Evolutionary conservation across 495 filamentous ascomycete genomes (phyloP).

Genomic region (Zalerion maritima): DNA sequence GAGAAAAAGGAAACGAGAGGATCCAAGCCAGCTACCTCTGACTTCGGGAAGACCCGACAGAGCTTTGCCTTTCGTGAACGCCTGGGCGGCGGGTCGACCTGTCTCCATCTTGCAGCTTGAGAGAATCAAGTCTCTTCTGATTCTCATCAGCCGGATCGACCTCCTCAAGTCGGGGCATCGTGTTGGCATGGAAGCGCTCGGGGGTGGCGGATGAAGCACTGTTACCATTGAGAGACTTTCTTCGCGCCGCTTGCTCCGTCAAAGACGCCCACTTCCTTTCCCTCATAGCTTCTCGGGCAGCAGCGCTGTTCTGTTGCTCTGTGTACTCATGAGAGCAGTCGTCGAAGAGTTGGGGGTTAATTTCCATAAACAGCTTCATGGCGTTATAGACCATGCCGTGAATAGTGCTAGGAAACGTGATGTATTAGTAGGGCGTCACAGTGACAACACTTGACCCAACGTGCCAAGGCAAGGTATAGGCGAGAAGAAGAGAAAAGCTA

Average conservation of each 20-base stretch:
- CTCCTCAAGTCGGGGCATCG: slow-evolving; percentile 42
- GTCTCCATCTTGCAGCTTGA: slow-evolving; percentile 63
- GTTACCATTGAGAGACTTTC: slow-evolving; percentile 24
- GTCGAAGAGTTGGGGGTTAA: slow-evolving; percentile 96
- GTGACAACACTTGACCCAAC: no score
- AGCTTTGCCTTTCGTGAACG: slow-evolving; percentile 34
- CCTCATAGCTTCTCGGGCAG: slow-evolving; percentile 58
- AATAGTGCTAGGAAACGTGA: slow-evolving; percentile 54
- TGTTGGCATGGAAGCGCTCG: slow-evolving; percentile 24
- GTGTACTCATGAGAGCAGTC: slow-evolving; percentile 97
- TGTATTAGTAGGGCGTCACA: slow-evolving; percentile 9
- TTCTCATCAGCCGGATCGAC: slow-evolving; percentile 62
- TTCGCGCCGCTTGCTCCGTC: slow-evolving; percentile 58
- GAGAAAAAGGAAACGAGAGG: no score
- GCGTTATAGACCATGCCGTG: slow-evolving; percentile 99
- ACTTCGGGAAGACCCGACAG: slow-evolving; percentile 33
- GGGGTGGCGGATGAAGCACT: slow-evolving; percentile 15
- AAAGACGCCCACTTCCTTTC: slow-evolving; percentile 79
- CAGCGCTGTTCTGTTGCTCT: slow-evolving; percentile 83
- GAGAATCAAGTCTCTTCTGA: slow-evolving; percentile 65
- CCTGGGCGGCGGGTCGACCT: slow-evolving; percentile 28
- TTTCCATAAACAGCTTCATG: slow-evolving; percentile 99
- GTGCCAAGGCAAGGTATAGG: no score
- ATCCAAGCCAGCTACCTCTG: no score
- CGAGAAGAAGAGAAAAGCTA: no score